Base-by-base conservation (phyloP, 2,329 filamentous ascomycete genomes). In the Penicillium hesseltinei region DNA sequence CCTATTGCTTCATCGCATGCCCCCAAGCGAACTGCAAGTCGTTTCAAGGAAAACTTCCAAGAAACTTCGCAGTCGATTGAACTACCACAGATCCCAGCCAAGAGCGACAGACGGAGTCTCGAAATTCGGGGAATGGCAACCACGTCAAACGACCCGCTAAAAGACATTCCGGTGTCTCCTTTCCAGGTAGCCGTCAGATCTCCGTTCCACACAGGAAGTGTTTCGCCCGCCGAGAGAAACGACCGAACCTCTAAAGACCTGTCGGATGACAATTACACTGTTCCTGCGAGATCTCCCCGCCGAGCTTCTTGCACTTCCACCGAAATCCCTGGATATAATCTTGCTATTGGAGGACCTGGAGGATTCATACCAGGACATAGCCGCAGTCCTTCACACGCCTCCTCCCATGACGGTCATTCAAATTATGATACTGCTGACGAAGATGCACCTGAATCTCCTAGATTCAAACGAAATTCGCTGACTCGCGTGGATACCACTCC, bases 391-490 rank as follows among this genome's bases (percentile, higher is more conserved):
- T 65, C 62, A 17, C 48, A 54, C 17, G 51, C 25, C 23, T 56
- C 54, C 6, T 68, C 67, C 17, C 54, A 62, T 9, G 63, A 64
- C 3, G 58, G 51, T 6, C 64, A 65, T 31, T 70, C 71, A 7
- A 68, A 69, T 38, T 73, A 73, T 33, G 65, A 72, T 15, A 73
- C 71, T 7, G 70, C 71, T 31, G 69, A 72, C 27, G 71, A 73
- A 61, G 62, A 61, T 40, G 40, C 55, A 17, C 61, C 66, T 3
- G 59, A 60, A 17, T 53, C 62, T 23, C 49, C 61, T n/a, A 29
- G 11, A 21, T 47, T 56, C 17, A 31, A 21, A n/a, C 35, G 33
- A 8, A 27, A 56, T 3, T 39, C 54, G 8, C 21, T 29, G 48
- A 45, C 35, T 40, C 51, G 15, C 5, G 44, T 38, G 35, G 45